Evolutionary conservation across 164 flowering plant species (phyloP), one percentile per base, ranked within the genome.

Genomic region (Nelumbo lutea): DNA sequence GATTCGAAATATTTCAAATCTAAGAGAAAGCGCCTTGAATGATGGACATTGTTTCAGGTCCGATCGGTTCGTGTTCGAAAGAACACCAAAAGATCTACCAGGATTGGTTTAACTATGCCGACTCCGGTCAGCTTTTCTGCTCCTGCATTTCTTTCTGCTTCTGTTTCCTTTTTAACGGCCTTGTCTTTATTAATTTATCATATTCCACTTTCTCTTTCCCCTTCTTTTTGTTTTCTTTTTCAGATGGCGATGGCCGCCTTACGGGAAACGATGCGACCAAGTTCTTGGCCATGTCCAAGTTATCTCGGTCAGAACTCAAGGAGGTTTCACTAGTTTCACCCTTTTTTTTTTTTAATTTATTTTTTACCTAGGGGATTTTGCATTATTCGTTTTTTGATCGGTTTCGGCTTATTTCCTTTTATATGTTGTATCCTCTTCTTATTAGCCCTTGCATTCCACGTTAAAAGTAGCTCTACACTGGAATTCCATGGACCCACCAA

Each of bases 201-300:
- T 56, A 64, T 50, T 58, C 42, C n/a, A 7, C 4, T 5, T 50
- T 66, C 27, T 61, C 52, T 42, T 52, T 67, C 47, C 8, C 39
- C 4, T 0, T 50, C 50, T 60, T 44, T 65, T 67, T 62, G 4
- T 60, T 40, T 64, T 60, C 38, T 40, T 48, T 0, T 75, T 10
- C 76, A 92, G 99, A 96, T 71, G 83, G 85, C 9, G 99, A 96
- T 81, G 98, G 97, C 1, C 86, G 98, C 9, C 75, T 96, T 46
- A 89, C 91, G 1, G 99, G 97, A 1, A 79, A 61, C 46, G 99
- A 96, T 57, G 97, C 99, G 1, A 87, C 62, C 40, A 90, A 92
- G 83, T 93, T 96, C 84, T 96, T 96, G 66, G 71, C 83, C 41
- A 75, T 93, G 88, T 87, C 99, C 2, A 89, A 85, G 41, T 75